These are phyloP conservation scores for Thecaphora thlaspeos DNA, from an alignment of 1,284 basidiomycete genomes.

Conservation along the genomic window DNA sequence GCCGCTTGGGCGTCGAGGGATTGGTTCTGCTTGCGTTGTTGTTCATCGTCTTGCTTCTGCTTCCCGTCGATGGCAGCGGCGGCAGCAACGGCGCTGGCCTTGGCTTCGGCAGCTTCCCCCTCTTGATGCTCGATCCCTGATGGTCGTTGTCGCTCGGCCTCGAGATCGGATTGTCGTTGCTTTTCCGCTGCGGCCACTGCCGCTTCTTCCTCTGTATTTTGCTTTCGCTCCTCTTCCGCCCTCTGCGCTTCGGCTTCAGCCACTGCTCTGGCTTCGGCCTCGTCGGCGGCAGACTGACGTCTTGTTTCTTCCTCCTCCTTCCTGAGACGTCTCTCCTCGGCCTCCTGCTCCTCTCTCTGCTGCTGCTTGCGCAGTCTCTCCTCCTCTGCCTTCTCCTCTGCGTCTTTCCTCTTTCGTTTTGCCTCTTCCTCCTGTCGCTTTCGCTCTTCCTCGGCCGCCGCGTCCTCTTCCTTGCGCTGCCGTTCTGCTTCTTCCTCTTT, in stretches of 20 bases:
- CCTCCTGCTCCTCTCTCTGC: constrained; percentile 3
- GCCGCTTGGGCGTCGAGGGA: no score
- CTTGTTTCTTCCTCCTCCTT: constrained; percentile 7
- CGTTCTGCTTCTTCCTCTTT: constrained; percentile 7
- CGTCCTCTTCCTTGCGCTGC: constrained; percentile 3
- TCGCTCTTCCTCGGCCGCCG: background rate
- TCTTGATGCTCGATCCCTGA: constrained; percentile 3
- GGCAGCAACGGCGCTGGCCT: background rate
- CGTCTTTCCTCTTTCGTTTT: constrained; percentile 3
- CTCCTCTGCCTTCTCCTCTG: background rate
- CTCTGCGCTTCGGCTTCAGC: background rate
- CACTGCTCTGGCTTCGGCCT: background rate
- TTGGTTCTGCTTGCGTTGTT: background rate
- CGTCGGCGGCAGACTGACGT: constrained; percentile 1
- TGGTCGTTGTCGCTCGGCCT: constrained; percentile 4
- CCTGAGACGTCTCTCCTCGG: background rate
- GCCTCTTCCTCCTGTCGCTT: background rate
- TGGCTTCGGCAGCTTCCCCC: background rate
- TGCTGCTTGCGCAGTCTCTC: constrained; percentile 1
- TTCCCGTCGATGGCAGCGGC: constrained; percentile 1
- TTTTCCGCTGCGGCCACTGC: constrained; percentile 4
- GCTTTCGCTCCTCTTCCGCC: background rate
- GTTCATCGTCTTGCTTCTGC: background rate
- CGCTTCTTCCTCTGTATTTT: constrained; percentile 2
- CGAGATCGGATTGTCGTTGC: constrained; percentile 1